A percentile compares a stretch with the other conserved stretches of the same genome.
Evolutionary conservation across 225 moss, liverwort and hornwort genomes (phyloP).

Genomic region (Neckera pumila): DNA sequence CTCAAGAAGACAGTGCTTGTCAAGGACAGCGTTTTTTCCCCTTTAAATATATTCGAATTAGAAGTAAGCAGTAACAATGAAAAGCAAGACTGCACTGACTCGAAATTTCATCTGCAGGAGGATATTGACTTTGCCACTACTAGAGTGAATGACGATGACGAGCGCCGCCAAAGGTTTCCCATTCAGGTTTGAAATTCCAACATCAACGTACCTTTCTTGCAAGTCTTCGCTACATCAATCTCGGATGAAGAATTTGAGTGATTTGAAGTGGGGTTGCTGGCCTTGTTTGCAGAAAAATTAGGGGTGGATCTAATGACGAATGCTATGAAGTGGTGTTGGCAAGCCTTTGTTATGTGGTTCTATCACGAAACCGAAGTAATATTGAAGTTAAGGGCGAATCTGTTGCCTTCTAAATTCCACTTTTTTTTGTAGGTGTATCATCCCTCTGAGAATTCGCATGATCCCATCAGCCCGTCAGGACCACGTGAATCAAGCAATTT

Average conservation of each 20-base stretch:
- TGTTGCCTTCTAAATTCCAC: neutral
- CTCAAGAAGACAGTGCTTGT: neutral
- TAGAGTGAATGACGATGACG: neutral
- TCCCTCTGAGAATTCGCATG: neutral
- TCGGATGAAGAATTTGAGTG: neutral
- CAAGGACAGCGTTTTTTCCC: neutral
- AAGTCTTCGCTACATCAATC: neutral
- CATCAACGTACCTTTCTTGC: neutral
- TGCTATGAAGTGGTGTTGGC: neutral
- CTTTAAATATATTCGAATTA: neutral
- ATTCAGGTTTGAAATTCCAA: constrained; percentile 15
- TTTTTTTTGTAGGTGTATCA: neutral
- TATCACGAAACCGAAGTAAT: neutral
- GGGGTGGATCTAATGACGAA: neutral
- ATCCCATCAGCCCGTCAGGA: neutral
- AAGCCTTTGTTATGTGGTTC: neutral
- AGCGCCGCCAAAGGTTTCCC: constrained; percentile 3
- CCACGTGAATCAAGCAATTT: neutral
- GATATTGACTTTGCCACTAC: neutral
- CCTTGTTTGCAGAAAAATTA: neutral
- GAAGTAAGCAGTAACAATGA: neutral
- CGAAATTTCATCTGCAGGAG: constrained; percentile 4
- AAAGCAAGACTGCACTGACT: neutral
- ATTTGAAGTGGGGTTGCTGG: neutral
- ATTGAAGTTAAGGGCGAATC: neutral